Evolutionary conservation across 2,329 filamentous ascomycete genomes (phyloP), one percentile per base, ranked within the genome.

Genomic region (Neonectria sp.): DNA sequence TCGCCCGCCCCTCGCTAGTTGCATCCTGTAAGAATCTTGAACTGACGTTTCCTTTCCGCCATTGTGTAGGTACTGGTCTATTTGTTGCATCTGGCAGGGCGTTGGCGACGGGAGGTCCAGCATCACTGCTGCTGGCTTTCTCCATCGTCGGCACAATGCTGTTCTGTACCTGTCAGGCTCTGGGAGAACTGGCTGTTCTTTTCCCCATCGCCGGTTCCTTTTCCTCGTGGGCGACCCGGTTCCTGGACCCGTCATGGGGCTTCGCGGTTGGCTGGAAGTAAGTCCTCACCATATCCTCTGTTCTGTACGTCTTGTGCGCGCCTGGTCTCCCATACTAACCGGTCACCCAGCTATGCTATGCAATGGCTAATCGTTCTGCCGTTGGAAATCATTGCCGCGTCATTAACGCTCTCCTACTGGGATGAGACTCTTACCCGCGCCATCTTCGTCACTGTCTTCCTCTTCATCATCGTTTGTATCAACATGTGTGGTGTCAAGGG

Each of bases 251-350:
- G 1, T 95, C 95, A 0, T 97, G 94, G 94, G 95, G 95, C 0
- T 97, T 97, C 77, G 93, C 94, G 53, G 97, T 97, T 93, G 95
- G 94, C 17, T 97, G 94, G 94, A 97, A 97, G 87, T 93, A 80
- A 80, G 89, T 86, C 21, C n/a, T 33, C 7, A 1, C 4, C 11
- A 31, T 17, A 3, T 29, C 25, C 46, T 29, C 31, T 13, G 35
- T 52, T 29, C 31, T 13, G 35, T 52, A 35, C n/a, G 12, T 27
- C 51, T 46, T 13, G 9, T 48, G 12, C 25, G 12, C 11, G 21
- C 37, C 25, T 24, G 21, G 25, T 12, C 31, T 33, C 4, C 25
- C 2, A 52, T 63, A 35, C 68, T 71, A 52, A 66, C 59, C 37
- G 12, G 12, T 24, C 37, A 25, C 57, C 56, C 74, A 93, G 91